Conservation (phyloP, 2,329 filamentous ascomycete species). For the Sclerotinia nivalis region DNA sequence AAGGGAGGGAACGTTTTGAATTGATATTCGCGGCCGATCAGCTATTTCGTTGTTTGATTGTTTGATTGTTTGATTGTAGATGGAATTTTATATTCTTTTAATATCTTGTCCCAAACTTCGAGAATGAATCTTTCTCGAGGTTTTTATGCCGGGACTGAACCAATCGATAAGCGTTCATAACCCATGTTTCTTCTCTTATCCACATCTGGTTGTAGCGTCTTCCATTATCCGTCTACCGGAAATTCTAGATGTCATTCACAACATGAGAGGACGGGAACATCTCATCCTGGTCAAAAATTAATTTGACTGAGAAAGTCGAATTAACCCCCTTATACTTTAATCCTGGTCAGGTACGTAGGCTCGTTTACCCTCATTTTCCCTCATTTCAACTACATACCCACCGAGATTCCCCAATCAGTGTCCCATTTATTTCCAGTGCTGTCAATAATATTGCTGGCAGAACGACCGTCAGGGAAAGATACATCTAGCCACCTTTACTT, state of each 20-base stretch:
- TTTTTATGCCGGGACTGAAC: neutral
- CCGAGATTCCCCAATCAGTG: neutral
- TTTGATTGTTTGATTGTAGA: neutral
- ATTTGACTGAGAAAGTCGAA: neutral
- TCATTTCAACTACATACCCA: conserved; percentile 1
- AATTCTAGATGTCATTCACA: neutral
- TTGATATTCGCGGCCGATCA: neutral
- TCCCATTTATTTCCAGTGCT: neutral
- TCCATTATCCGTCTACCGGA: conserved; percentile 1
- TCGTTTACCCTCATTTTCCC: neutral
- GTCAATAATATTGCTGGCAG: conserved; percentile 1
- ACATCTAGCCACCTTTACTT: conserved; percentile 17
- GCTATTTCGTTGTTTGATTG: neutral
- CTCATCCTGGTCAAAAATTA: conserved; percentile 1
- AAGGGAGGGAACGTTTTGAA: neutral
- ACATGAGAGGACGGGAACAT: neutral
- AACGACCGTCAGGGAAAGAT: neutral
- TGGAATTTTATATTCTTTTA: conserved; percentile 8
- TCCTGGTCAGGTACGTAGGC: conserved; percentile 10
- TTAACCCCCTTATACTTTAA: neutral
- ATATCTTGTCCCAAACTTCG: neutral
- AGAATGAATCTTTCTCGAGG: conserved; percentile 1
- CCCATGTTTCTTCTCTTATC: conserved; percentile 9
- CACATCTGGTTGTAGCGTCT: conserved; percentile 1
- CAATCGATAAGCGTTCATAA: conserved; percentile 23